Evolutionary conservation across 73 alveolate species (phyloP).

Genomic region (Stentor coeruleus): DNA sequence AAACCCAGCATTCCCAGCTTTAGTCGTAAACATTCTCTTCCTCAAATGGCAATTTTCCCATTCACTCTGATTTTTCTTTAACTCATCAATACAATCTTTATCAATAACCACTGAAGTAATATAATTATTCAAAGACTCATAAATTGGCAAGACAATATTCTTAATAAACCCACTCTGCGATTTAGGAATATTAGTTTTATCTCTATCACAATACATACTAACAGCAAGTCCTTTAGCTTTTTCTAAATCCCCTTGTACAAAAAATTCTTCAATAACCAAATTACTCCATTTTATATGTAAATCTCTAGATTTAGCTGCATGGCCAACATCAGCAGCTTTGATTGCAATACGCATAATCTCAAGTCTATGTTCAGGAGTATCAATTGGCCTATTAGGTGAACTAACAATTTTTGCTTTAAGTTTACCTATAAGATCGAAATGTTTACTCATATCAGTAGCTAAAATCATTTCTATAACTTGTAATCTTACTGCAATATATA

Average conservation of each 20-base stretch:
- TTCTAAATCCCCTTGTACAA: constrained; percentile 86
- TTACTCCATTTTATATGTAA: constrained; percentile 75
- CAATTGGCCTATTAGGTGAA: neutral
- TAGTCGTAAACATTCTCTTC: no score
- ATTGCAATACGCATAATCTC: neutral
- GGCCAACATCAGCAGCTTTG: constrained; percentile 20
- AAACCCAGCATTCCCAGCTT: no score
- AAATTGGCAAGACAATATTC: constrained; percentile 75
- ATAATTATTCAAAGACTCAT: constrained; percentile 34
- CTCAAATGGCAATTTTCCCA: no score
- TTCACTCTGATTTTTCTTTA: neutral
- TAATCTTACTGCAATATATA: constrained; percentile 59
- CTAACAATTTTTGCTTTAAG: neutral
- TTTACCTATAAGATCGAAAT: constrained; percentile 36
- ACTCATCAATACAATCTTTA: neutral
- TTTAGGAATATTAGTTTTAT: constrained; percentile 78
- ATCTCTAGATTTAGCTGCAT: constrained; percentile 10
- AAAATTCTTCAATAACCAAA: constrained; percentile 73
- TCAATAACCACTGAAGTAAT: neutral
- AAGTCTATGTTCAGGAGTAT: neutral
- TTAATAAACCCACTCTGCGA: constrained; percentile 89
- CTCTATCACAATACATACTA: constrained; percentile 84
- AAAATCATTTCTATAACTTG: constrained; percentile 69
- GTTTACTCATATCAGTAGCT: constrained; percentile 74
- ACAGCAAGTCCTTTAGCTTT: constrained; percentile 74